Evolutionary conservation across 352 stramenopile species (phyloP).

Genomic region (Globisporangium okanoganense): DNA sequence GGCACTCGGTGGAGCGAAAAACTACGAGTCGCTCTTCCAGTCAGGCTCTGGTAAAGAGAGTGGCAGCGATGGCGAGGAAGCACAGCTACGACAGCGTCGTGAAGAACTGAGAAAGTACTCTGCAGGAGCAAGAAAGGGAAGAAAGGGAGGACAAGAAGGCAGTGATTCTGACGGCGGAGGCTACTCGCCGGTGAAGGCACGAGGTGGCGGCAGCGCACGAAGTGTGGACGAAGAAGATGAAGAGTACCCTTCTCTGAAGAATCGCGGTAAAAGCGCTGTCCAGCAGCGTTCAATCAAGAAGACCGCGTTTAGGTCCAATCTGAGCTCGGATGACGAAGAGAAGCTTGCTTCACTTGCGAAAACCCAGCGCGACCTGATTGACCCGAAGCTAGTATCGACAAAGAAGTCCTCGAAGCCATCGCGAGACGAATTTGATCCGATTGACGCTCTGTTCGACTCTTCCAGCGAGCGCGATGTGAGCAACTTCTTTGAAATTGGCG

Average conservation of each 20-base stretch:
- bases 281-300: background rate
- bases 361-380: background rate
- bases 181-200: slow-evolving; percentile 6
- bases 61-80: slow-evolving; percentile 17
- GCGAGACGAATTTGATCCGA: slow-evolving; percentile 33
- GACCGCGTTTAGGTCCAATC: background rate
- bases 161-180: slow-evolving; percentile 1
- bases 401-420: slow-evolving; percentile 10
- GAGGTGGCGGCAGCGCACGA: background rate
- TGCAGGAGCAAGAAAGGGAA: background rate
- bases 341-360: slow-evolving; percentile 3
- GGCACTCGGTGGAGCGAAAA: slow-evolving; percentile 24
- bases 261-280: slow-evolving; percentile 1
- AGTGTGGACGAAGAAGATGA: slow-evolving; percentile 16
- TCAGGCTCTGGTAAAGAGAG: slow-evolving; percentile 9
- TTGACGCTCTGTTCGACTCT: slow-evolving; percentile 66
- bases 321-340: slow-evolving; percentile 10
- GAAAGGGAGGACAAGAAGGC: background rate
- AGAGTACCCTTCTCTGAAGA: slow-evolving; percentile 20
- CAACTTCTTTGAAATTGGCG: slow-evolving; percentile 18
- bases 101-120: background rate
- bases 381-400: background rate
- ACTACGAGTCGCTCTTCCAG: slow-evolving; percentile 62
- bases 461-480: slow-evolving; percentile 45
- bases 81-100: slow-evolving; percentile 4